Base-by-base conservation (phyloP, 805 yeast species). In the Lipomyces sp. region DNA sequence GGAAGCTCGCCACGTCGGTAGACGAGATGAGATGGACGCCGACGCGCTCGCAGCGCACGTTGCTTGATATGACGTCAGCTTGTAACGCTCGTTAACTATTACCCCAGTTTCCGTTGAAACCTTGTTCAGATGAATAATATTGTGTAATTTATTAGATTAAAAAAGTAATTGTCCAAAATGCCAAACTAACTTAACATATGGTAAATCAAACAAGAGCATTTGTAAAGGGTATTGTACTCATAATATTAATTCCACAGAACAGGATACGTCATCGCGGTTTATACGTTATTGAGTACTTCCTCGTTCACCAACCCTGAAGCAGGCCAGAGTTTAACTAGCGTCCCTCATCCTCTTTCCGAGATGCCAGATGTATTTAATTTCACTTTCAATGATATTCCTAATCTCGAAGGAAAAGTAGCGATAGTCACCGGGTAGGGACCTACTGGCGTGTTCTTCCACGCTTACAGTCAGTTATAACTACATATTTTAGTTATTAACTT, bases 341-440 rank as follows among this genome's bases (percentile, higher is more conserved):
- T 24, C 24, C 1, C 1, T 24, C 24, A 24, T 24, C 24, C 4
- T n/a, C n/a, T n/a, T n/a, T n/a, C 24, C n/a, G 48, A 42, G 24
- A 56, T 59, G 62, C 11, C 62, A 10, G 18, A 15, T 34, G 15
- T 57, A 8, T 63, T 45, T 18, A 15, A 53, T 13, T 67, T 67
- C 54, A 62, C 65, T 2, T 64, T 59, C 57, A 69, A 50, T 55
- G 54, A 64, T 39, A 64, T 67, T 33, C 69, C 69, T 8, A 64
- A 66, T 30, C 69, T 67, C 18, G 33, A 45, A 24, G 69, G 66
- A 13, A 64, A 60, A 35, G 66, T 67, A 13, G 70, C 66, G 15
- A 50, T 67, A 13, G 70, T 67, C 33, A 67, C 70, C 7, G 70
- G 68, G 70, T 67, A 57, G n/a, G 6, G 18, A 11, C 15, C 48